Base-by-base conservation (phyloP, 2,329 filamentous ascomycete genomes). In the Pseudohalonectria lignicola region DNA sequence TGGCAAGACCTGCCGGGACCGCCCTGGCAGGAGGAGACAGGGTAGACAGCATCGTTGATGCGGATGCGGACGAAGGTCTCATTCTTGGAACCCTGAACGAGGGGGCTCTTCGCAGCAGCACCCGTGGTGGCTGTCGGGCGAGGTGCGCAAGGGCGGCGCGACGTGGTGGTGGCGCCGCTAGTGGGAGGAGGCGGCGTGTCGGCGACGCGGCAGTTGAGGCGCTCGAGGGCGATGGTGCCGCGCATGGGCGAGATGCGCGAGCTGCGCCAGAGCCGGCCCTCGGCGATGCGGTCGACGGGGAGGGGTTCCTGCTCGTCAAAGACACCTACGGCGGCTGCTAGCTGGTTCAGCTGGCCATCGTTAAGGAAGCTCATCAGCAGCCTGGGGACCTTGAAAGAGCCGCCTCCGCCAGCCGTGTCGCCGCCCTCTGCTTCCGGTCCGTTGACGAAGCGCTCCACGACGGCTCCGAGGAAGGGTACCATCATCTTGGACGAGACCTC, bases 221-320 rank as follows among this genome's bases (percentile, higher is more conserved):
- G 64, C 54, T 83, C 79, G 44, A 82, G 76, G 0, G 72, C 68
- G 19, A 82, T 66, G 2, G 76, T 80, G 2, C 78, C 79, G 6
- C 76, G 63, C 76, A 82, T 82, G 0, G 72, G 68, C 1, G 71
- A 66, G 35, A 75, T 72, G 36, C 68, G 63, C 12, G 67, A 73
- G 16, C 69, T 64, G n/a, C 66, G 59, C 51, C 71, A 81, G 8
- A 71, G 59, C 28, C 72, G 61, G 31, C 64, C 48, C 10, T 61
- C 53, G 11, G 69, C 60, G 21, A 70, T 67, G 21, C 55, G 53
- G 3, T 63, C 64, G 2, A 61, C 56, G 0, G 70, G 61, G 1
- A 82, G 62, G 2, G 61, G 51, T 3, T 55, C 47, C 46, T 80
- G 66, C 8, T 62, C 57, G 43, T 81, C 76, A 46, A 78, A 81